Conservation (phyloP, 176 grass and related monocot species). For the Chloris gayana region DNA sequence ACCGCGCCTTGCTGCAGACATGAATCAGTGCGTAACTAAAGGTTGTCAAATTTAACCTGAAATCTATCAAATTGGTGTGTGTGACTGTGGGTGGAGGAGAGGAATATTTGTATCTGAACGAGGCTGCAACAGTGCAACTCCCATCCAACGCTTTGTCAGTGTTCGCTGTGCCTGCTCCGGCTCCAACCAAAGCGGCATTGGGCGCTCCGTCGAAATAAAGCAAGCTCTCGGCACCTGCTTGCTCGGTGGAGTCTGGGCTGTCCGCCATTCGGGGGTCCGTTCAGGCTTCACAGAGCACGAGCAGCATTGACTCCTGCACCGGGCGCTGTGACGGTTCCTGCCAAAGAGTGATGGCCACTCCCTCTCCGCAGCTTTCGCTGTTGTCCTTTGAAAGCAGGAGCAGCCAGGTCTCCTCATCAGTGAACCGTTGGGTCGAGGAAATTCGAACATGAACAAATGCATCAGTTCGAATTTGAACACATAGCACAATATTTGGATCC, state of each 20-base stretch:
- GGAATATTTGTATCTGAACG: no score
- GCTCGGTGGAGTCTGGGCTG: conserved; percentile 27
- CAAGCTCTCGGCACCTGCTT: background rate
- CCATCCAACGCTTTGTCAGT: background rate
- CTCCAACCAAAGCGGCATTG: conserved; percentile 13
- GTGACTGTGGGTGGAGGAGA: no score
- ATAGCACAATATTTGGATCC: background rate
- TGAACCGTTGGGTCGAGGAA: background rate
- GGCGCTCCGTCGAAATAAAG: background rate
- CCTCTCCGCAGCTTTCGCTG: background rate
- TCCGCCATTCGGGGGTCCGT: conserved; percentile 18
- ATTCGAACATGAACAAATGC: background rate
- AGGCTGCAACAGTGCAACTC: background rate
- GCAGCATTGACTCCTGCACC: conserved; percentile 13
- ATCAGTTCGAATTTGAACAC: conserved; percentile 12
- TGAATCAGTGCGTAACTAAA: background rate
- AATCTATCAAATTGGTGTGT: background rate
- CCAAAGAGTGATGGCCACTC: background rate
- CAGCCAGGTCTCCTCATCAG: background rate
- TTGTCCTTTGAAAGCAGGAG: background rate
- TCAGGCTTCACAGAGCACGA: background rate
- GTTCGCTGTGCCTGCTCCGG: conserved; percentile 1
- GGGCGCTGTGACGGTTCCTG: background rate
- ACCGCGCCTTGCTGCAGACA: no score
- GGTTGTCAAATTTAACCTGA: background rate